Base-by-base conservation (phyloP, 345 rosid genomes). In the Gossypium thurberi region DNA sequence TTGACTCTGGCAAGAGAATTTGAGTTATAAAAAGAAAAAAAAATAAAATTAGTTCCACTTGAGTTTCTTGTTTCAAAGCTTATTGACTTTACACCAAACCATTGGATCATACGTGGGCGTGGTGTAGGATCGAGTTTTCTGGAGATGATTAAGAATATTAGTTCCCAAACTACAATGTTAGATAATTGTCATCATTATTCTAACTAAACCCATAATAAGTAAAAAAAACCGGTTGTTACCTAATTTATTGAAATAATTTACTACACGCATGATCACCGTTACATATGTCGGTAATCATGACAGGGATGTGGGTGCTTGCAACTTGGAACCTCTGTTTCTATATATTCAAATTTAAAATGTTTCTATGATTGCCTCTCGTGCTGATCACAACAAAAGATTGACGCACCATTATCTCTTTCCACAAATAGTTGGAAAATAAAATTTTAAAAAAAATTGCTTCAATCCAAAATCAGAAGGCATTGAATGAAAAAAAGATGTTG, bases 211-310 rank as follows among this genome's bases (percentile, higher is more conserved):
- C 46, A 14, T 7, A 33, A 5, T 33, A 33, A 5, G 40, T 33
- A 33, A 33, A 33, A 4, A 4, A 63, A 33, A 4, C 37, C 6
- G 37, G 37, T 6, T 33, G 37, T 33, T 33, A 10, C 26, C 46
- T 23, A 58, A 59, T 72, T 26, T 10, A 2, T 59, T 72, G 60
- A 6, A 23, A 0, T 72, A 59, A 26, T 72, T 72, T 59, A 60
- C 33, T 10, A 44, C 18, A 14, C 58, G 53, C 48, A 47, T 72
- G 68, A 18, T 15, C 42, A 6, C 58, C 1, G 3, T 2, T 12
- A 25, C n/a, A 25, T 15, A 68, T 43, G 6, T 9, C 26, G 13
- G 67, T 61, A 72, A 72, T 61, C 25, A 72, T 72, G 58, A 21
- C 18, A 10, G n/a, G 33, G 28, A 21, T 44, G 17, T 44, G 70